Conservation (phyloP, 2,329 filamentous ascomycete species). For the Trichoderma lentiforme region DNA sequence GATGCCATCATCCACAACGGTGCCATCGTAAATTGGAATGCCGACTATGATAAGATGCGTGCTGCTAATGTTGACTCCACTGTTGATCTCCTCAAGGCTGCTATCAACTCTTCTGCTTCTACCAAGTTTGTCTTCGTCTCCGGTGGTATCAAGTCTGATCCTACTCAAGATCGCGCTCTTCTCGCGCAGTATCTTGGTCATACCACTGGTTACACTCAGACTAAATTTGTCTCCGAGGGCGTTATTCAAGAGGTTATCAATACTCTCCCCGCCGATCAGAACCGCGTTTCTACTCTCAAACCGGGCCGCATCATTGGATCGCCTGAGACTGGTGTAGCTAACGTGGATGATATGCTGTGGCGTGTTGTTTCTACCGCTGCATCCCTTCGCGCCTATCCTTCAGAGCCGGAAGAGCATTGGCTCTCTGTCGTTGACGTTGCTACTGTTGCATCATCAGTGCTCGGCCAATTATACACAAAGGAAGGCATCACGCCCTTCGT, state of each 20-base stretch:
- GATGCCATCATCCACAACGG: conserved; percentile 81
- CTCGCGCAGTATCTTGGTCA: conserved; percentile 3
- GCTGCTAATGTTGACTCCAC: conserved; percentile 62
- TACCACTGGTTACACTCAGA: conserved; percentile 24
- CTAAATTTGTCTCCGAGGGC: conserved; percentile 26
- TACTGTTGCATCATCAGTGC: conserved; percentile 19
- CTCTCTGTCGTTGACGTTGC: conserved; percentile 20
- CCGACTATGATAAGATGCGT: conserved; percentile 68
- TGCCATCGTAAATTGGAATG: conserved; percentile 75
- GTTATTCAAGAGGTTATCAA: conserved; percentile 20
- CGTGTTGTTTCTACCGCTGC: conserved; percentile 21
- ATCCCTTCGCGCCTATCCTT: conserved; percentile 16
- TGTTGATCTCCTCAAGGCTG: conserved; percentile 21
- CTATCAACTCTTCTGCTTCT: conserved; percentile 16
- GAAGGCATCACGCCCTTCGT: conserved; percentile 10
- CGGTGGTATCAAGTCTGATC: conserved; percentile 20
- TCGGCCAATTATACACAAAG: conserved; percentile 16
- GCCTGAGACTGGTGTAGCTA: conserved; percentile 22
- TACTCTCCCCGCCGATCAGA: conserved; percentile 2
- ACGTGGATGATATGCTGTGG: conserved; percentile 27
- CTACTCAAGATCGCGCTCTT: not conserved
- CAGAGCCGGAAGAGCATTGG: conserved; percentile 18
- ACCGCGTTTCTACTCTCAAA: conserved; percentile 23
- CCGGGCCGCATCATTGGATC: conserved; percentile 27
- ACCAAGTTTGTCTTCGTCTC: conserved; percentile 27